These are phyloP conservation scores for Flaveria ramosissima DNA, from an alignment of 129 eudicot genomes.

Conservation along the genomic window DNA sequence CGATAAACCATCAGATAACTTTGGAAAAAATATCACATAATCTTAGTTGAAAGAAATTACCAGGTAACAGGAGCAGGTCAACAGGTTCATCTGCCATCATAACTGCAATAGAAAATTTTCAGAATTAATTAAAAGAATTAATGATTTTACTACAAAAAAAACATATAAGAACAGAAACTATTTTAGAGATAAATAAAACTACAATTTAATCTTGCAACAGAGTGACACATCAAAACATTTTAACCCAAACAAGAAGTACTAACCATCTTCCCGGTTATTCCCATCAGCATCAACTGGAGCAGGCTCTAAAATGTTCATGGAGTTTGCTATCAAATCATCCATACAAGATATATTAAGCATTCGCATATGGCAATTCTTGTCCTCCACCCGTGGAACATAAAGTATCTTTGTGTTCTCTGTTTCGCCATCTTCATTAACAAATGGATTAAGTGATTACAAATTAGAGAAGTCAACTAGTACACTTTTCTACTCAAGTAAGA, in stretches of 20 bases:
- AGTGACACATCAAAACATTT: background rate
- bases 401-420: slow-evolving; percentile 54
- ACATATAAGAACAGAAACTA: background rate
- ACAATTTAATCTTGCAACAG: background rate
- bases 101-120: slow-evolving; percentile 44
- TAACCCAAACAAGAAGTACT: slow-evolving; percentile 13
- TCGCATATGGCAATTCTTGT: slow-evolving; percentile 87
- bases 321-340: slow-evolving; percentile 85
- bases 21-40: slow-evolving; percentile 1
- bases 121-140: slow-evolving; percentile 12
- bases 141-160: background rate
- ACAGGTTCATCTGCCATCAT: slow-evolving; percentile 89
- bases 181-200: background rate
- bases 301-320: slow-evolving; percentile 97
- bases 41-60: slow-evolving; percentile 36
- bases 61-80: slow-evolving; percentile 87
- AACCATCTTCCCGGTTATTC: slow-evolving; percentile 92
- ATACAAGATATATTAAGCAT: slow-evolving; percentile 75
- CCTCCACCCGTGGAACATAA: slow-evolving; percentile 98
- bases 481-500: background rate
- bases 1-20: slow-evolving; percentile 1
- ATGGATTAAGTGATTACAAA: slow-evolving; percentile 14
- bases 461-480: background rate
- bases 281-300: slow-evolving; percentile 79
- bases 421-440: slow-evolving; percentile 52